Base-by-base conservation (phyloP, 2,329 filamentous ascomycete genomes). In the Ambrosiella cleistominuta region DNA sequence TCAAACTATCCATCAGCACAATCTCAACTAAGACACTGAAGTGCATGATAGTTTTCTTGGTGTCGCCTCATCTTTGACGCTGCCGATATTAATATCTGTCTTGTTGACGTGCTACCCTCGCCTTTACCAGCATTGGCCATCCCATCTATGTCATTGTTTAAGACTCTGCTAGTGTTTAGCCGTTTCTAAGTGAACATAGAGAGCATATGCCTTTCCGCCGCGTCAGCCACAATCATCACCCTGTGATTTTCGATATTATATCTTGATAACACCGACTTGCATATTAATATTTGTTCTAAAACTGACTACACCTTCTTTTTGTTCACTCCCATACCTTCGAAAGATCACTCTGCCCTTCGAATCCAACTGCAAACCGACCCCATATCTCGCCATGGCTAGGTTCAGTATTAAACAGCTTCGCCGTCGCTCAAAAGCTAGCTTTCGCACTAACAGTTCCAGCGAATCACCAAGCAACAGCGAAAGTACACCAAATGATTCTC, bases 341-440 rank as follows among this genome's bases (percentile, higher is more conserved):
- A 53, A 53, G 2, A 8, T n/a, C 44, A 5, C 15, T 47, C 19
- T 17, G 44, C n/a, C 44, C 44, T 47, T 47, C 19, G 44, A 47
- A 47, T 47, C 4, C 35, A 38, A 7, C 13, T 53, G 13, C 7
- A 13, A 38, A 53, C 35, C 13, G 35, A 53, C 38, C 49, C 27
- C 40, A 36, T 44, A 13, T 40, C 54, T 13, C 50, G 17, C 36
- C 11, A 60, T 60, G 58, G 27, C 58, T 17, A 39, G 58, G 15
- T 57, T 60, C 62, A 78, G 69, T 63, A 69, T 79, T 65, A 87
- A 81, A 70, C 82, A 85, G 66, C 71, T 95, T 59, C 85, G 87
- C 64, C 81, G 87, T 64, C 83, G 84, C 64, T 93, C 86, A 59
- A 83, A 77, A 68, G 79, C 82, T 61, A 89, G 82, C 73, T 84